Conservation (phyloP, 2,329 filamentous ascomycete genomes). For the Fusarium beomiforme region DNA sequence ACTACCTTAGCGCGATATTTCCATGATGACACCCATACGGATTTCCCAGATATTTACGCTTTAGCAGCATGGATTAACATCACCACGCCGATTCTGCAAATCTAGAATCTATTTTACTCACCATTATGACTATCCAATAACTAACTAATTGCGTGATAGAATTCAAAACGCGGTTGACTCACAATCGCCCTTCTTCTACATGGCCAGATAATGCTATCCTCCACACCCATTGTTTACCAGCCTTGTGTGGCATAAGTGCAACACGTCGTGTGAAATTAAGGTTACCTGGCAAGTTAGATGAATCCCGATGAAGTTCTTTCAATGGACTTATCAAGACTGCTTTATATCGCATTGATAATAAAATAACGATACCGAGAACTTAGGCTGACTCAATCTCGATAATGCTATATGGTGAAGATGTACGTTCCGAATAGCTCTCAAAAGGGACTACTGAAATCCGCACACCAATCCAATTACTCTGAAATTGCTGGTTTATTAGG, state of each 20-base stretch:
- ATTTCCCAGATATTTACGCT: background rate
- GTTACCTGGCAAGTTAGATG: background rate
- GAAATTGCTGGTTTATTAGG: too few species aligned
- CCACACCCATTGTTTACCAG: background rate
- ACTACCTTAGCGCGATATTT: background rate
- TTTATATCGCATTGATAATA: background rate
- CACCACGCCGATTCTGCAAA: slow-evolving; percentile 3
- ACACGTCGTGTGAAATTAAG: background rate
- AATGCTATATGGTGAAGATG: too few species aligned
- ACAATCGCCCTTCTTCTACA: background rate
- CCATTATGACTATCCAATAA: background rate
- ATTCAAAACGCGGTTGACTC: background rate
- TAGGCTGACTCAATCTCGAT: too few species aligned
- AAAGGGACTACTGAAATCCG: too few species aligned
- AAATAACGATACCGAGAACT: too few species aligned
- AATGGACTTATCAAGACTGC: background rate
- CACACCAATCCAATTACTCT: too few species aligned
- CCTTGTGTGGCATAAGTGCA: background rate
- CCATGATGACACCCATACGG: slow-evolving; percentile 10
- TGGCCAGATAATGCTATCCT: background rate
- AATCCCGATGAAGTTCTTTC: background rate
- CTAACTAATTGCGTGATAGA: background rate
- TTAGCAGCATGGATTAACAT: background rate
- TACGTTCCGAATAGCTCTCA: too few species aligned
- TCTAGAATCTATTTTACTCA: slow-evolving; percentile 24